phyloP scores from a whole-genome alignment of 108 stramenopile genomes.

The Seminavis robusta region DNA sequence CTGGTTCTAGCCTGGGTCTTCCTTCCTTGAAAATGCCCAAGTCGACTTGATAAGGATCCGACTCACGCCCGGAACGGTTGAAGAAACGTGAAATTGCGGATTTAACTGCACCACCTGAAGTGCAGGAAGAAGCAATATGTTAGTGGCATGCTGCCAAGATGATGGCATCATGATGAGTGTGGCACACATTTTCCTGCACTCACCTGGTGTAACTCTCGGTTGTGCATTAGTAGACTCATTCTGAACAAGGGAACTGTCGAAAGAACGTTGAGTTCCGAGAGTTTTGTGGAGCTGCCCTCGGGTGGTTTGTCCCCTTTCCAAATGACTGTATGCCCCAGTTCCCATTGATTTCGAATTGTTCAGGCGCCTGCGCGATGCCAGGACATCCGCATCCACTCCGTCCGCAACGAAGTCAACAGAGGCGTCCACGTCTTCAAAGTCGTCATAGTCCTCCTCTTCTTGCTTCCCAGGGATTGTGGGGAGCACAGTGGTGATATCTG shows the following conservation, averaged over 20 bases:
- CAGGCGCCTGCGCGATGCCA: conserved; percentile 74
- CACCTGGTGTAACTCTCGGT: conserved; percentile 9
- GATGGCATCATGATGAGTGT: background rate
- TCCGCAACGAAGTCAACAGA: conserved; percentile 72
- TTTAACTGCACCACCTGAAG: conserved; percentile 84
- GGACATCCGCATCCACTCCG: conserved; percentile 84
- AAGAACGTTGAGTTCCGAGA: conserved; percentile 27
- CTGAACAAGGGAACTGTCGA: background rate
- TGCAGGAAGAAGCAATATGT: no score
- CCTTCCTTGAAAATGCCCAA: conserved; percentile 88
- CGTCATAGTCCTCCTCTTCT: conserved; percentile 63
- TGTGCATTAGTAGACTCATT: background rate
- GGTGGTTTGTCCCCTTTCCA: conserved; percentile 9
- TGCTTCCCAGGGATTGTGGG: conserved; percentile 48
- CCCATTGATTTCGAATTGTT: conserved; percentile 32
- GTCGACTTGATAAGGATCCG: conserved; percentile 82
- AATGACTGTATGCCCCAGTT: no score
- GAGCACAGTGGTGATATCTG: conserved; percentile 53
- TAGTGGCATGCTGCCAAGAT: no score
- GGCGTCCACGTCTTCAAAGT: conserved; percentile 65
- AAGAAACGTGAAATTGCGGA: conserved; percentile 88
- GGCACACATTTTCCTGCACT: no score
- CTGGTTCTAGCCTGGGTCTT: conserved; percentile 84
- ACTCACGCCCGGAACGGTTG: conserved; percentile 78
- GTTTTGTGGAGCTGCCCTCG: conserved; percentile 24